Evolutionary conservation across 2,329 filamentous ascomycete genomes (phyloP), one percentile per base, ranked within the genome.

Genomic region (Akanthomyces lecanii): DNA sequence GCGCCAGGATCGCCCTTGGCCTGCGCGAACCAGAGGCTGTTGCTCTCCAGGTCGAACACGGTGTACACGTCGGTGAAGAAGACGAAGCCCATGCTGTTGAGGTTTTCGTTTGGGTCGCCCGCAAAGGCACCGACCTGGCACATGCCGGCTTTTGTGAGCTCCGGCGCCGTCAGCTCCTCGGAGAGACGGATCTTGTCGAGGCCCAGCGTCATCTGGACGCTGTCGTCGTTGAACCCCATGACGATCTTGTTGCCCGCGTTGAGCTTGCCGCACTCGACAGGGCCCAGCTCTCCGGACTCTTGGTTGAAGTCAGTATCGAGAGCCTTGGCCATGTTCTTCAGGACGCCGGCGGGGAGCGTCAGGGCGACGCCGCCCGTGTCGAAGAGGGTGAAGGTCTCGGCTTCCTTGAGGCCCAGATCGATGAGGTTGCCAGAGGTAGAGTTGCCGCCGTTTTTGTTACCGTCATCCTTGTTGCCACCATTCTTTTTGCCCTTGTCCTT

Each of bases 21-120:
- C 59, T 53, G 59, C 38, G 59, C 59, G n/a, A 61, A 61, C 59
- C 59, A 61, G n/a, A 61, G 28, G 51, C 59, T 61, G 10, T 61
- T 55, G 23, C 16, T 61, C 50, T 61, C 50, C 25, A 61, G 40
- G 30, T 61, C 59, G 25, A 61, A 61, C n/a, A 61, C 59, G 14
- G 59, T 61, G 42, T 61, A 61, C 7, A 54, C 40, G 21, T 48
- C 51, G 16, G 59, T 47, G 28, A 38, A 61, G 21, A 18, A 54
- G 40, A 16, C 23, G 12, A 47, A 61, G n/a, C 59, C 59, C 18
- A 60, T 52, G 36, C 23, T 60, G 57, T 44, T 60, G 40, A 54
- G 42, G 48, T 38, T 47, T 1, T 25, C 14, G 8, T 25, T 18
- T 8, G 11, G 21, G 5, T 33, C 8, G 8, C 12, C n/a, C 5